Evolutionary conservation across 805 yeast species (phyloP).

Genomic region (Starmerella floricola): DNA sequence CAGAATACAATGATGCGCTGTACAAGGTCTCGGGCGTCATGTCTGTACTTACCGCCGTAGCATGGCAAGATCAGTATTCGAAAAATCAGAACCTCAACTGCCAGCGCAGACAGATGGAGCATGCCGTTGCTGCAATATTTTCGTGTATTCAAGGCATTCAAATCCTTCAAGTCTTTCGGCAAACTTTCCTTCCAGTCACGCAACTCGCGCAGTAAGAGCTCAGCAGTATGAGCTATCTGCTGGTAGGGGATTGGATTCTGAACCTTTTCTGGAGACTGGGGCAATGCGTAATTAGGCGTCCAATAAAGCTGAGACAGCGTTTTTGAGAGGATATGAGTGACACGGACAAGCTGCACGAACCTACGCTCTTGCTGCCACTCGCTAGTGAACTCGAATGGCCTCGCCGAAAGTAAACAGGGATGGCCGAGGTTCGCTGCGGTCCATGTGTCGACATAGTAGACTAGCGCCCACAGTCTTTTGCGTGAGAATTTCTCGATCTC

Average conservation of each 20-base stretch:
- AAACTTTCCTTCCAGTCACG: conserved; percentile 23
- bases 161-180: conserved; percentile 24
- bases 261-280: background rate
- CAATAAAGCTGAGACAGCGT: conserved; percentile 23
- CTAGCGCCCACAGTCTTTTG: conserved; percentile 28
- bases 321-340: conserved; percentile 25
- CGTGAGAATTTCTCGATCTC: conserved; percentile 27
- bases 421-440: conserved; percentile 27
- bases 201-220: conserved; percentile 17
- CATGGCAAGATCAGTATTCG: conserved; percentile 23
- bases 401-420: conserved; percentile 21
- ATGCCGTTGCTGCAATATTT: conserved; percentile 28
- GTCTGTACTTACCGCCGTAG: conserved; percentile 22
- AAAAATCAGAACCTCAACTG: conserved; percentile 26
- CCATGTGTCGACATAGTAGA: conserved; percentile 31
- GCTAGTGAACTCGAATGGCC: conserved; percentile 8
- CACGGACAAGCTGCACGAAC: conserved; percentile 23
- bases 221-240: background rate
- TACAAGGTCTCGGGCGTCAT: conserved; percentile 24
- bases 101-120: conserved; percentile 24
- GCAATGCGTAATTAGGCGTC: conserved; percentile 5
- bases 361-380: conserved; percentile 24
- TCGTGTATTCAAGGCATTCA: conserved; percentile 21
- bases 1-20: conserved; percentile 26
- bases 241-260: background rate